Evolutionary conservation across 116 monocot species (phyloP), one percentile per base, ranked within the genome.

Genomic region (Zostera marina): DNA sequence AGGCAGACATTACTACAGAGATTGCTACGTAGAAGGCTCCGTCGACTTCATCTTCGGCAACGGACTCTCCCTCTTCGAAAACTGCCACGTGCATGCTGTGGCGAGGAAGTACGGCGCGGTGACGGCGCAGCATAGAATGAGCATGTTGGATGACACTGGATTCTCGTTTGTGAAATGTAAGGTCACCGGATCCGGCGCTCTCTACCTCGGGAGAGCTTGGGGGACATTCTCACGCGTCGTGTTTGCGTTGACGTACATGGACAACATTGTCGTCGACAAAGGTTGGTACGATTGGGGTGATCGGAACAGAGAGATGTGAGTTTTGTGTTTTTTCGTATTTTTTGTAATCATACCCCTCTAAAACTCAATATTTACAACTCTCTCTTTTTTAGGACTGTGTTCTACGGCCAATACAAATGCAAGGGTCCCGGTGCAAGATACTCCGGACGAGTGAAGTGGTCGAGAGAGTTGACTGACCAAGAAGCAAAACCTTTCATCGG

Each of bases 11-110:
- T 94, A 88, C 73, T 88, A 94, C 70, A 88, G 80, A 54, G 94
- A 94, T 25, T 94, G 94, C 67, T 94, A 94, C 79, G 82, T 94
- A 22, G 94, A 94, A 58, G 94, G 94, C 62, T 88, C 94, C 23
- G 82, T 94, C 12, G 94, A 94, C 67, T 94, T 94, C 77, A 88
- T 94, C 72, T 94, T 94, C 57, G 94, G 94, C 8, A 88, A 94
- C 68, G 88, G 85, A 8, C 94, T 94, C 65, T 82, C 94, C 40
- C 65, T 94, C 14, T 88, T 63, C 63, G 93, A 93, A 84, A 88
- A 88, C 16, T 44, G 47, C 41, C 82, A 88, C 66, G 70, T 94
- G 54, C 94, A 94, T 53, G 88, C 94, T 11, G 74, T 87, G 52
- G 85, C 88, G 4, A 54, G 61, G 47, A 73, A 77, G 54, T 77